These are phyloP conservation scores for Coprinellus aureogranulatus DNA, from an alignment of 768 basidiomycete species.

Conservation along the genomic window DNA sequence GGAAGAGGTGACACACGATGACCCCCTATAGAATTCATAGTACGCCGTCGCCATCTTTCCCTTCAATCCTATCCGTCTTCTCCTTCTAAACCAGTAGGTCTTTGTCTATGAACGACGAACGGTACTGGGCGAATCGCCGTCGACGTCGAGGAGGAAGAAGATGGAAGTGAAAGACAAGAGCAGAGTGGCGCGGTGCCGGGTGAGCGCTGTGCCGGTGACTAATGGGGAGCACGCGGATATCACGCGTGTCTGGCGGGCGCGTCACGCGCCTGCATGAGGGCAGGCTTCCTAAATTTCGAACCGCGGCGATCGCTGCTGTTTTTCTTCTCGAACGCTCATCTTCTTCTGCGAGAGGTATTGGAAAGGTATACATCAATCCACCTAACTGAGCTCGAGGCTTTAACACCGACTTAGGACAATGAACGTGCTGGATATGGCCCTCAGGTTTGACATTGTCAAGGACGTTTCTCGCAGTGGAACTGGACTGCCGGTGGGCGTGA, in stretches of 20 bases:
- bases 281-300: no score
- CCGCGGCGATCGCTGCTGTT: no score
- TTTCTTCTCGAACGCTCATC: no score
- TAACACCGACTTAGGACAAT: no score
- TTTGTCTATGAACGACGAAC: no score
- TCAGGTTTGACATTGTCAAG: no score
- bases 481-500: no score
- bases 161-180: not conserved
- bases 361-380: no score
- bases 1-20: slow-evolving; percentile 57
- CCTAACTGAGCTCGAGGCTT: no score
- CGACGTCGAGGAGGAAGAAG: not conserved
- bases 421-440: no score
- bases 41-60: slow-evolving; percentile 71
- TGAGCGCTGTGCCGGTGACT: not conserved
- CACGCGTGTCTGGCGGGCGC: not conserved
- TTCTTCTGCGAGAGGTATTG: no score
- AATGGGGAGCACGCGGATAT: not conserved
- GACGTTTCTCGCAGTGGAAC: no score
- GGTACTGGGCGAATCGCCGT: not conserved
- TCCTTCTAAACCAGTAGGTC: not conserved
- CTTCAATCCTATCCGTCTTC: not conserved
- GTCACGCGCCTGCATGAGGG: not conserved
- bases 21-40: slow-evolving; percentile 91
- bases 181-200: not conserved